Evolutionary conservation across 768 basidiomycete species (phyloP).

Genomic region (Panaeolus papilionaceus): DNA sequence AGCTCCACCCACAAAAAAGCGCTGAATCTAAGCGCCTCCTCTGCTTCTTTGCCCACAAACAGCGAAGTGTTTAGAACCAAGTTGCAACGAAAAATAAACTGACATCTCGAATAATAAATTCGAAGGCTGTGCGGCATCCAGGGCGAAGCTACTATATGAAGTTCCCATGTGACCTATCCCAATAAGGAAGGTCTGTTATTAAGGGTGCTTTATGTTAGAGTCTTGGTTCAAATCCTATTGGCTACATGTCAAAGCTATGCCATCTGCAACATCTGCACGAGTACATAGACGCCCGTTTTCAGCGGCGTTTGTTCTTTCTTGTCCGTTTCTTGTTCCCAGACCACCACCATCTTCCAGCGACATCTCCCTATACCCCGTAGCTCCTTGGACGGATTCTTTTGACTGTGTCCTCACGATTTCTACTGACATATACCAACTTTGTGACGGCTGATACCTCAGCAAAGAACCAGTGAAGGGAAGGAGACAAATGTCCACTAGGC

Average conservation of each 20-base stretch:
- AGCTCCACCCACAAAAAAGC: background rate
- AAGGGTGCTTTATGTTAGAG: background rate
- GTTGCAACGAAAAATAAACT: no score
- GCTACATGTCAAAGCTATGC: background rate
- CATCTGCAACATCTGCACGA: background rate
- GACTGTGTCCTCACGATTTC: background rate
- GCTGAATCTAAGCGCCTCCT: background rate
- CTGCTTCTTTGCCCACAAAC: conserved; percentile 8
- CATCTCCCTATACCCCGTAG: background rate
- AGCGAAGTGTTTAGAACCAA: background rate
- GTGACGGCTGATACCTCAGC: background rate
- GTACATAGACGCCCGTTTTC: conserved; percentile 5
- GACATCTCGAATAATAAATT: background rate
- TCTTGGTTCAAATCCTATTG: background rate
- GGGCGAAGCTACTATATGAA: background rate
- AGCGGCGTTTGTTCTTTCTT: background rate
- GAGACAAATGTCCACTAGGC: background rate
- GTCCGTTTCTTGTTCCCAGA: conserved; percentile 6
- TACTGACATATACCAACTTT: background rate
- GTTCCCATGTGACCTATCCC: background rate
- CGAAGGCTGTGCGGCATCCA: background rate
- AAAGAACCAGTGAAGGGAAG: background rate
- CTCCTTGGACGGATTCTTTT: background rate
- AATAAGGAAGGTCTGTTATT: background rate
- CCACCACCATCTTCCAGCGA: background rate